A percentile compares a stretch with the other conserved stretches of the same genome.
Evolutionary conservation across 1,284 basidiomycete genomes (phyloP).

Genomic region (Boletus smithii): DNA sequence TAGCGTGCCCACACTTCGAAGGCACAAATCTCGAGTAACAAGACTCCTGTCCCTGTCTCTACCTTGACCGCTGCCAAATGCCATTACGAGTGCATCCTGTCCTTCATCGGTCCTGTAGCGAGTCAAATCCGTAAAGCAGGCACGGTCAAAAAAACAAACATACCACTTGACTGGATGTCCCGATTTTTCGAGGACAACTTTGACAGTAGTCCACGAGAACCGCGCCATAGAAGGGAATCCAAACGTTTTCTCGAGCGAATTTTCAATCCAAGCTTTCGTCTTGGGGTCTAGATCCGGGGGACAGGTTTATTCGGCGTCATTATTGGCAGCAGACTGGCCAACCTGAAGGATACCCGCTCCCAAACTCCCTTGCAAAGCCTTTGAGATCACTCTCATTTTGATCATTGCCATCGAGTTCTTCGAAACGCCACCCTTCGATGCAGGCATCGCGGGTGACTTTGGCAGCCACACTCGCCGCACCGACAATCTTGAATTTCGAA

Average conservation of each 20-base stretch:
- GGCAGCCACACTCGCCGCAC: constrained; percentile 93
- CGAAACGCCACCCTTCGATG: constrained; percentile 81
- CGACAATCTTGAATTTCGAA: constrained; percentile 93
- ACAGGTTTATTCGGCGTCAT: constrained; percentile 4
- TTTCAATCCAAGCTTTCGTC: constrained; percentile 83
- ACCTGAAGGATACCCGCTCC: constrained; percentile 91
- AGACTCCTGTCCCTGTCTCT: constrained; percentile 67
- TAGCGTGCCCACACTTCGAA: constrained; percentile 59
- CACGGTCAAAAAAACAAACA: constrained; percentile 19
- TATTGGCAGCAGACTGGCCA: not conserved
- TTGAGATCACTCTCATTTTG: constrained; percentile 7
- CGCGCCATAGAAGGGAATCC: constrained; percentile 89
- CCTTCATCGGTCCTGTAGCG: constrained; percentile 74
- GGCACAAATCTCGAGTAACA: constrained; percentile 67
- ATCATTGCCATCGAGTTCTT: constrained; percentile 46
- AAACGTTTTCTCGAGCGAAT: constrained; percentile 83
- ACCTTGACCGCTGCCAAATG: constrained; percentile 66
- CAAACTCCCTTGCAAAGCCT: constrained; percentile 57
- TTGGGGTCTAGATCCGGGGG: constrained; percentile 72
- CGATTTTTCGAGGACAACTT: constrained; percentile 80
- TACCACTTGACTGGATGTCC: constrained; percentile 80
- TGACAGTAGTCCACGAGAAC: constrained; percentile 96
- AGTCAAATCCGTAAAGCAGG: constrained; percentile 1
- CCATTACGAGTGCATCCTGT: constrained; percentile 69
- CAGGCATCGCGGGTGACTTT: constrained; percentile 95